phyloP scores from a whole-genome alignment of 1,284 basidiomycete species.

The Tilletia indica region DNA sequence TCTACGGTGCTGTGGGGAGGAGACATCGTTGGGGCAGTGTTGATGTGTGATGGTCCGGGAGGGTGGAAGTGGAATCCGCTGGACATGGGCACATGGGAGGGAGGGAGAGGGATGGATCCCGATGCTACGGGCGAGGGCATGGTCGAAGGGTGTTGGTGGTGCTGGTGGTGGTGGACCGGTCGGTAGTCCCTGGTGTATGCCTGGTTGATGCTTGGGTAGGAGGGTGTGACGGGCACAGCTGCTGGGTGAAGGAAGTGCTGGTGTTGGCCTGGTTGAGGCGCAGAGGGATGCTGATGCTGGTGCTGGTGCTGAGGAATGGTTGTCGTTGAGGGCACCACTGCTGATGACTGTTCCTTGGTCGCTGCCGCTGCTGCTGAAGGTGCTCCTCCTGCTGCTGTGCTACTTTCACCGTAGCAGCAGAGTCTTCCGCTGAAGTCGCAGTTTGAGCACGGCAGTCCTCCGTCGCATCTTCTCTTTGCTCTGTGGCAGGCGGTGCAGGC shows the following conservation, averaged over 20 bases:
- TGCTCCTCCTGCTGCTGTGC: constrained; percentile 42
- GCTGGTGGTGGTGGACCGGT: background rate
- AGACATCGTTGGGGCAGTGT: constrained; percentile 27
- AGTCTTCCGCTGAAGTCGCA: constrained; percentile 60
- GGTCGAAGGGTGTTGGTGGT: no score
- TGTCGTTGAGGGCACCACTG: no score
- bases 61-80: background rate
- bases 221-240: no score
- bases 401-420: constrained; percentile 58
- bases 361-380: no score
- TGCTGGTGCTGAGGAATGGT: constrained; percentile 31
- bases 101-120: no score
- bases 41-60: background rate
- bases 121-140: no score
- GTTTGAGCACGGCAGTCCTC: constrained; percentile 61
- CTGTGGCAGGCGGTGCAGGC: constrained; percentile 53
- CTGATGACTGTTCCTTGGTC: no score
- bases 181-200: background rate
- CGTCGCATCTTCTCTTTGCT: constrained; percentile 61
- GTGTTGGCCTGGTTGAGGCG: background rate
- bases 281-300: constrained; percentile 26
- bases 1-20: constrained; percentile 25
- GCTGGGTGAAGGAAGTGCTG: no score
- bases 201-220: no score
- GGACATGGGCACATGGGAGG: no score